Evolutionary conservation across 176 grass and related monocot species (phyloP), one percentile per base, ranked within the genome.

Genomic region (Sorghum bicolor): DNA sequence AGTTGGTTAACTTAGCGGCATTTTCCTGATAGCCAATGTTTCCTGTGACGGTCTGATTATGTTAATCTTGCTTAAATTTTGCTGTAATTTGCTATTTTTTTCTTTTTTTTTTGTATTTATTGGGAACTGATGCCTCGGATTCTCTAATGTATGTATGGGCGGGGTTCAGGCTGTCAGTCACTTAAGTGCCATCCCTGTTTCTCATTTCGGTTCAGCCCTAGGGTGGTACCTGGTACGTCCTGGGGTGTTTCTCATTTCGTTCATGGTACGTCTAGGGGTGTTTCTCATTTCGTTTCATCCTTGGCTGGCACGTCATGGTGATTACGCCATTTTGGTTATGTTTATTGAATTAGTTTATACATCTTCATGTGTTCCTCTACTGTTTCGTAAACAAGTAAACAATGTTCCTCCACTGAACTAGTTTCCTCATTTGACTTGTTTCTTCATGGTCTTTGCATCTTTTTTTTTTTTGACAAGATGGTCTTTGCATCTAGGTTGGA

Each of bases 11-110:
- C 75, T 69, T 75, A 72, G 75, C 61, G 84, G 80, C 88, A 90
- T 90, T 90, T 90, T 83, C 80, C 80, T 79, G 84, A 83, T 87
- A 76, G 83, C 83, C 64, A 77, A 77, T 77, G 79, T 87, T 82
- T 82, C 29, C 37, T 6, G 9, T 77, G 13, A 85, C 9, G 57
- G 61, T 12, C 74, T 20, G 47, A 80, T 3, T 63, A 62, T 67
- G 25, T 53, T 75, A 45, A 57, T 73, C 44, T 73, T 86, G 79
- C 74, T 82, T 73, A 86, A 74, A 33, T 74, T 16, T 40, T 74
- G 34, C 2, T 82, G 53, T 44, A 78, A 72, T 60, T 38, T 41
- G 32, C 15, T 22, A 61, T 44, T 40, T 72, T 40, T 11, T 20
- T 31, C 19, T 3, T 17, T 31, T 68, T n/a, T 80, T 13, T 80